phyloP scores from a whole-genome alignment of 2,329 filamentous ascomycete species.

The Epichloe gansuensis region DNA sequence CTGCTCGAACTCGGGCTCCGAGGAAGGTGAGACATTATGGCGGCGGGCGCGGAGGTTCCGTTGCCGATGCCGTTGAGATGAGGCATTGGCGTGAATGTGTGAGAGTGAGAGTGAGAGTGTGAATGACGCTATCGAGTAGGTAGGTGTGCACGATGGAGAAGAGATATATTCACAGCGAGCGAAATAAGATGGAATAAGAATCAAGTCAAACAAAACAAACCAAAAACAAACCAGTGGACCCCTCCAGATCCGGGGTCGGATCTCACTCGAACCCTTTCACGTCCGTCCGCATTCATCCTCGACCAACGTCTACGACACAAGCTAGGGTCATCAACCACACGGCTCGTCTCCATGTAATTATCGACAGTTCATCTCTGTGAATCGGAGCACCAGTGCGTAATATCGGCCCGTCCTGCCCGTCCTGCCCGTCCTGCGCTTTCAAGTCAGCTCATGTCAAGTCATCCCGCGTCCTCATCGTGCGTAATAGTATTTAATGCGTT shows the following conservation, averaged over 20 bases:
- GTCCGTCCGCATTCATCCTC: background rate
- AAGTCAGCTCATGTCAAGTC: too few species aligned
- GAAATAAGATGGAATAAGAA: too few species aligned
- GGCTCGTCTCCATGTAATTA: background rate
- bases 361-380: background rate
- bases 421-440: background rate
- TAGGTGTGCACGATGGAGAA: too few species aligned
- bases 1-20: constrained; percentile 97
- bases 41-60: constrained; percentile 4
- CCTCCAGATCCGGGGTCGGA: too few species aligned
- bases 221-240: too few species aligned
- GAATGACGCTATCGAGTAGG: too few species aligned
- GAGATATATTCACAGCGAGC: too few species aligned
- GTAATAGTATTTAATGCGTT: too few species aligned
- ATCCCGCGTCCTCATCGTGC: background rate
- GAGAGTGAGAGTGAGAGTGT: too few species aligned
- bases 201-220: too few species aligned
- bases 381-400: background rate
- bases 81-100: background rate
- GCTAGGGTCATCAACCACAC: too few species aligned
- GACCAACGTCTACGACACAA: background rate
- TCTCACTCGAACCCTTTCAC: too few species aligned
- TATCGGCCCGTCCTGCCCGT: background rate
- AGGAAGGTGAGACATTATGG: constrained; percentile 66
- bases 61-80: constrained; percentile 3